phyloP scores from a whole-genome alignment of 1,139 yeast species.

The Candida pseudoviswanathii region DNA sequence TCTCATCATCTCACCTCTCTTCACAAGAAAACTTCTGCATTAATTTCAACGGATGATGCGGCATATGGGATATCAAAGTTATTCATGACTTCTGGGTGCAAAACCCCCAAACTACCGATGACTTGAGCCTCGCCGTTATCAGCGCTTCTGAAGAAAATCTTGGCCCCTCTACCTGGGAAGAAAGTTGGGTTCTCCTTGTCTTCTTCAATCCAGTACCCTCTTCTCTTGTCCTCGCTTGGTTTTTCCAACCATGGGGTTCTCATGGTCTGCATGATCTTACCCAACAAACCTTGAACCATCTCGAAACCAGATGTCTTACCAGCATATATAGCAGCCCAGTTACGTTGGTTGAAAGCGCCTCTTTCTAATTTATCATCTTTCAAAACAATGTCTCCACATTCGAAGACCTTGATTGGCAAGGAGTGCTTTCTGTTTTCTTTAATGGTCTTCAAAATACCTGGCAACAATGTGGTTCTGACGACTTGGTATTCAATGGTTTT shows the following conservation, averaged over 20 bases:
- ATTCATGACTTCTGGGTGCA: conserved; percentile 92
- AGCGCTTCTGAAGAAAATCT: conserved; percentile 68
- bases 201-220: conserved; percentile 87
- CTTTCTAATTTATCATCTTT: conserved; percentile 81
- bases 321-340: conserved; percentile 92
- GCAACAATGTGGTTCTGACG: conserved; percentile 90
- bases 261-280: conserved; percentile 94
- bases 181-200: conserved; percentile 69
- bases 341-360: conserved; percentile 88
- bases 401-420: conserved; percentile 92
- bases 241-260: conserved; percentile 82
- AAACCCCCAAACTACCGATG: conserved; percentile 88
- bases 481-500: conserved; percentile 97
- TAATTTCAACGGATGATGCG: conserved; percentile 85
- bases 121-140: conserved; percentile 57
- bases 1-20: neutral
- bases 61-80: conserved; percentile 92
- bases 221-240: conserved; percentile 48
- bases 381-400: conserved; percentile 91
- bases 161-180: conserved; percentile 98
- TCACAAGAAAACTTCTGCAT: conserved; percentile 73
- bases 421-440: conserved; percentile 96
- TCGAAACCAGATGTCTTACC: conserved; percentile 97
- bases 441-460: conserved; percentile 93
- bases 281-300: conserved; percentile 89